Conservation (phyloP, 2,329 filamentous ascomycete species). For the Cordyceps pruinosa region DNA sequence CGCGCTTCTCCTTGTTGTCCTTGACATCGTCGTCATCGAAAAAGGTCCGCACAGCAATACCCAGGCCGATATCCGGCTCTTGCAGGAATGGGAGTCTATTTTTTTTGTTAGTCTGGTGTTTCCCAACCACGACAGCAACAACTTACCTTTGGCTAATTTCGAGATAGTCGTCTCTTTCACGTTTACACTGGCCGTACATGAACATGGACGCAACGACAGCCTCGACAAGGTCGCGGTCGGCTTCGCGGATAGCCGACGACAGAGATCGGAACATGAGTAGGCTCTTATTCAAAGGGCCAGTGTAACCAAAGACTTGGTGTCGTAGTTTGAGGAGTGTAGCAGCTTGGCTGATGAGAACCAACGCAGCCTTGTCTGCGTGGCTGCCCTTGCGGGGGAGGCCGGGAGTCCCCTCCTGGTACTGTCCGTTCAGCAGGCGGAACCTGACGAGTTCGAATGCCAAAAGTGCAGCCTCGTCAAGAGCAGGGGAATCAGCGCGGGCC, state of each 20-base stretch:
- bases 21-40: conserved; percentile 62
- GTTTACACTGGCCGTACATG: conserved; percentile 69
- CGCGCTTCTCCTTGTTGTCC: conserved; percentile 43
- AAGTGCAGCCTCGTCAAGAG: conserved; percentile 69
- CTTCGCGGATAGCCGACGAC: conserved; percentile 69
- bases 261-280: conserved; percentile 81
- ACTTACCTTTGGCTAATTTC: conserved; percentile 66
- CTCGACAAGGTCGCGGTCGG: conserved; percentile 77
- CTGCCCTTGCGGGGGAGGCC: conserved; percentile 48
- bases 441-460: conserved; percentile 80
- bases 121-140: background rate
- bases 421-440: conserved; percentile 68
- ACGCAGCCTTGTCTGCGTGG: conserved; percentile 69
- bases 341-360: conserved; percentile 78
- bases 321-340: conserved; percentile 75
- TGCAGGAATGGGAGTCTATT: conserved; percentile 57
- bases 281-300: conserved; percentile 85
- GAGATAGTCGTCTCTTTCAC: conserved; percentile 59
- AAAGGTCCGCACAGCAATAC: conserved; percentile 74
- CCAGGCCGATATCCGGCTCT: conserved; percentile 68
- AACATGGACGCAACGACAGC: conserved; percentile 75
- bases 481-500: conserved; percentile 35
- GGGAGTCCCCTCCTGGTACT: conserved; percentile 50
- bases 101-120: conserved; percentile 17
- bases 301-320: conserved; percentile 84